These are phyloP conservation scores for Alternaria solani DNA, from an alignment of 2,329 filamentous ascomycete genomes.

Conservation along the genomic window DNA sequence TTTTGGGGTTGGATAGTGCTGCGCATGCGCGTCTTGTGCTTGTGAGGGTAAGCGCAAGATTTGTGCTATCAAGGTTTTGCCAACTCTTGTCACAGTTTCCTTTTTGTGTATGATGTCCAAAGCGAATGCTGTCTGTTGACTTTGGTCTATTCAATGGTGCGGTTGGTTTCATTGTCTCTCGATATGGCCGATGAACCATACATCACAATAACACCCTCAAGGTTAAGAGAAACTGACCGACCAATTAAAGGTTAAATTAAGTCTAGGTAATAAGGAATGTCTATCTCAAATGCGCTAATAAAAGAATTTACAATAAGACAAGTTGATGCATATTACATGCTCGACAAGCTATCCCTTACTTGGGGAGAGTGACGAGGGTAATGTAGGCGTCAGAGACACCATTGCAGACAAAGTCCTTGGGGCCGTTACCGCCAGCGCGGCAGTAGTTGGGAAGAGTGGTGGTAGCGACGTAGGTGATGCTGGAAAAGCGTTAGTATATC, in stretches of 20 bases:
- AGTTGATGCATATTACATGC: neutral
- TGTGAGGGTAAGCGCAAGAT: neutral
- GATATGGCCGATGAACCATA: too few species aligned
- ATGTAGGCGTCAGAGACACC: constrained; percentile 70
- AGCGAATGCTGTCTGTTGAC: neutral
- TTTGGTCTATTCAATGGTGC: neutral
- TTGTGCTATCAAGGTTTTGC: neutral
- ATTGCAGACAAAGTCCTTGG: constrained; percentile 73
- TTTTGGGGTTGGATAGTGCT: neutral
- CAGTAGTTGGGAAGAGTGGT: constrained; percentile 24
- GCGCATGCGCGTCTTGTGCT: neutral
- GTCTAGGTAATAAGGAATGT: constrained; percentile 1
- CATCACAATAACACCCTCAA: too few species aligned
- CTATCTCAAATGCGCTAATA: neutral
- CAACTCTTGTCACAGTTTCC: neutral
- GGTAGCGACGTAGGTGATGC: constrained; percentile 22
- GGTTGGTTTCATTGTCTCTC: too few species aligned
- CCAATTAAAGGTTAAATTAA: neutral
- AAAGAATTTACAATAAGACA: neutral
- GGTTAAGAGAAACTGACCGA: neutral
- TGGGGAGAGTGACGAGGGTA: constrained; percentile 23
- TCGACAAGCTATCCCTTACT: neutral
- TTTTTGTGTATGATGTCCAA: neutral
- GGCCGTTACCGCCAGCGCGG: constrained; percentile 22
- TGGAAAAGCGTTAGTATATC: constrained; percentile 10